Conservation (phyloP, 768 basidiomycete genomes). For the Boletus patriciae region DNA sequence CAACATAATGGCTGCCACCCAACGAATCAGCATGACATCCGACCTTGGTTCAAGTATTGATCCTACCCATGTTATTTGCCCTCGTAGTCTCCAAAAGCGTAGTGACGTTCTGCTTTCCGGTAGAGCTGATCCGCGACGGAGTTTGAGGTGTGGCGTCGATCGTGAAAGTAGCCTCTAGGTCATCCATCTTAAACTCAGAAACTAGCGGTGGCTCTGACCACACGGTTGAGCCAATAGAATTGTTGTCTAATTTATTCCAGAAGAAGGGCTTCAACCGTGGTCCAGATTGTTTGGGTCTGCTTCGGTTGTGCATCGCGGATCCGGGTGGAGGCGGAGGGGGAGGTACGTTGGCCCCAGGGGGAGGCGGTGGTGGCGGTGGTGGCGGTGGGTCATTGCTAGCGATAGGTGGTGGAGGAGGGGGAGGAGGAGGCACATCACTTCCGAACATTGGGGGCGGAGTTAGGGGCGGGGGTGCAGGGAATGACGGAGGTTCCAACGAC, state of each 20-base stretch:
- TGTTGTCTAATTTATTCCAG: constrained; percentile 75
- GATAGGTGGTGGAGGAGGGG: constrained; percentile 30
- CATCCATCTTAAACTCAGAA: constrained; percentile 57
- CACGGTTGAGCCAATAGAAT: constrained; percentile 51
- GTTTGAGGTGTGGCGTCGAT: constrained; percentile 49
- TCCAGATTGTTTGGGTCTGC: constrained; percentile 36
- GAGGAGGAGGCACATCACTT: constrained; percentile 24
- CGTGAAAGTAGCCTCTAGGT: constrained; percentile 73
- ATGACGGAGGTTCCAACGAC: constrained; percentile 22
- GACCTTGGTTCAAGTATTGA: background rate
- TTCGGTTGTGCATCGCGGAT: constrained; percentile 34
- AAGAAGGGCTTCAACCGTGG: constrained; percentile 85
- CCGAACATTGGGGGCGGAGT: constrained; percentile 8
- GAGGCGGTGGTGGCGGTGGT: constrained; percentile 30
- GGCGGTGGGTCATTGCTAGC: constrained; percentile 14
- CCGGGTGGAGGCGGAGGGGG: constrained; percentile 26
- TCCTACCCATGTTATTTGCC: constrained; percentile 79
- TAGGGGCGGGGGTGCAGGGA: constrained; percentile 33
- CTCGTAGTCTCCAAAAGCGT: constrained; percentile 78
- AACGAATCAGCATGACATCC: constrained; percentile 2
- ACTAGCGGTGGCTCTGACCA: constrained; percentile 61
- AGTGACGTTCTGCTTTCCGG: constrained; percentile 60
- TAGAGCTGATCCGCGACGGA: constrained; percentile 42
- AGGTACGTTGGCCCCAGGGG: constrained; percentile 22
- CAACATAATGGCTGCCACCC: constrained; percentile 73